Conservation (phyloP, 2,329 filamentous ascomycete genomes). For the Alternaria sp. region DNA sequence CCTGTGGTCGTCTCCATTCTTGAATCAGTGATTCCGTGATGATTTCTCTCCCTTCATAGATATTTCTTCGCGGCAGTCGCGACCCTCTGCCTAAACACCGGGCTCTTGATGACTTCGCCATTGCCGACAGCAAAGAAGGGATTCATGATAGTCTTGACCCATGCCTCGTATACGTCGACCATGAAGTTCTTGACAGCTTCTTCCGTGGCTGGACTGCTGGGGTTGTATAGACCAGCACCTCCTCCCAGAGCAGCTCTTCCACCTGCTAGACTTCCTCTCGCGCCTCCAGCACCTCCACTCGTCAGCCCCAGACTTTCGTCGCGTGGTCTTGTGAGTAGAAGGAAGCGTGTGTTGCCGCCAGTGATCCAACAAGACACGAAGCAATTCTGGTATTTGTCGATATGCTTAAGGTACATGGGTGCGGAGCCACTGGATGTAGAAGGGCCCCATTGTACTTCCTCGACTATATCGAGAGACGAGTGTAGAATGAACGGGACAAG, state of each 20-base stretch:
- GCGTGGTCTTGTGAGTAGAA: constrained; percentile 84
- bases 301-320: constrained; percentile 45
- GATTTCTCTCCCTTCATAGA: constrained; percentile 57
- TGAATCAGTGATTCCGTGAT: background rate
- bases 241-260: constrained; percentile 35
- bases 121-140: constrained; percentile 90
- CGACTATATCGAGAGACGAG: constrained; percentile 90
- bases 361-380: constrained; percentile 96
- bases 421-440: constrained; percentile 37
- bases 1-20: background rate
- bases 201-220: constrained; percentile 87
- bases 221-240: constrained; percentile 67
- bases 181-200: constrained; percentile 97
- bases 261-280: constrained; percentile 41
- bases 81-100: constrained; percentile 82
- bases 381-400: constrained; percentile 96
- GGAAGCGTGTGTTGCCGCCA: constrained; percentile 88
- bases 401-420: constrained; percentile 87
- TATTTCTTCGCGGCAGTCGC: constrained; percentile 92
- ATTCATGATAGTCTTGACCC: constrained; percentile 96
- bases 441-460: constrained; percentile 89
- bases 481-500: constrained; percentile 98
- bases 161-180: constrained; percentile 92
- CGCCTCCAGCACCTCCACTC: constrained; percentile 22
- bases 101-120: constrained; percentile 83